Percentiles rank a stretch among this genome's conserved stretches.
phyloP scores from a whole-genome alignment of 2,329 filamentous ascomycete species.

The Cryphonectria radicalis region DNA sequence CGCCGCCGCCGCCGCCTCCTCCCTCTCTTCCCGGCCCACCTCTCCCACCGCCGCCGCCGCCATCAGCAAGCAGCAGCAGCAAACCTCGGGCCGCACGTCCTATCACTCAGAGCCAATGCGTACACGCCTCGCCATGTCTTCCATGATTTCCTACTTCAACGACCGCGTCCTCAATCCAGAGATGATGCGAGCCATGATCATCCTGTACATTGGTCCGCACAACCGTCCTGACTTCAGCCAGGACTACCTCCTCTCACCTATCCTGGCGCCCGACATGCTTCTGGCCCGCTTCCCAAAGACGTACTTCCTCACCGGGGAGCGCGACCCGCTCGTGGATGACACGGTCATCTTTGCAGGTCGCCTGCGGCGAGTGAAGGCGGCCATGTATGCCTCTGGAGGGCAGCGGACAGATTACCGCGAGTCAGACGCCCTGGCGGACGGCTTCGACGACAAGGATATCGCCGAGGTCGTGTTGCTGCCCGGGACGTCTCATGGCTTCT shows the following conservation, averaged over 20 bases:
- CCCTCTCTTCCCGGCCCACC: conserved; percentile 29
- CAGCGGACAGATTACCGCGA: conserved; percentile 54
- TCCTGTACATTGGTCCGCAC: conserved; percentile 92
- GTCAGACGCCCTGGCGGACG: conserved; percentile 49
- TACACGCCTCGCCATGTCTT: conserved; percentile 90
- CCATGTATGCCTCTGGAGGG: conserved; percentile 54
- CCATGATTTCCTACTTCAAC: conserved; percentile 98
- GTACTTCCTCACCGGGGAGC: conserved; percentile 91
- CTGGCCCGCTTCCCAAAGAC: conserved; percentile 90
- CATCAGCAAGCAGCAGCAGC: conserved; percentile 24
- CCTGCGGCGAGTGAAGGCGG: conserved; percentile 77
- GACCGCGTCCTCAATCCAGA: conserved; percentile 93
- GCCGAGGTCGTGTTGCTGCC: conserved; percentile 85
- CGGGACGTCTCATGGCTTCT: conserved; percentile 89
- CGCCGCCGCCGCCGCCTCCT: background rate
- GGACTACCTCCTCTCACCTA: conserved; percentile 88
- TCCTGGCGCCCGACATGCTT: conserved; percentile 83
- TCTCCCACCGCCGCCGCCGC: conserved; percentile 31
- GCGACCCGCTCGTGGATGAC: conserved; percentile 93
- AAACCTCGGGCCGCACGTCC: conserved; percentile 41
- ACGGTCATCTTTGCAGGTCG: conserved; percentile 94
- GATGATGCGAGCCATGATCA: conserved; percentile 99
- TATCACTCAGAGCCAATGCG: conserved; percentile 65
- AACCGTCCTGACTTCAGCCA: conserved; percentile 90
- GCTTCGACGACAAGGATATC: conserved; percentile 74